Conservation (phyloP, 2,329 filamentous ascomycete species). For the Phaeosphaeria sp. region DNA sequence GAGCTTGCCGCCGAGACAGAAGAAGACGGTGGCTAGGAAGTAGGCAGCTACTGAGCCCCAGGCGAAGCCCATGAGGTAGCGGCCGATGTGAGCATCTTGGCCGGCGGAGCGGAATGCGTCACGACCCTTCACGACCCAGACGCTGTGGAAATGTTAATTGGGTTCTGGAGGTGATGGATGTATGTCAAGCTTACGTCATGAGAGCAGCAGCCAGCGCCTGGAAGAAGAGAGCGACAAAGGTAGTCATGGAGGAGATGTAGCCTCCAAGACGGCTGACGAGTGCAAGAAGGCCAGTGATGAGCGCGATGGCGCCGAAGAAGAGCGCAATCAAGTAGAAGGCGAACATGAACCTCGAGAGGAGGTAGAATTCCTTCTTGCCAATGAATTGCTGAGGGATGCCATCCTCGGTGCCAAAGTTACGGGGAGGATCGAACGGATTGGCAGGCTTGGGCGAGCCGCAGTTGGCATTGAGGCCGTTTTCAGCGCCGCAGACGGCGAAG, state of each 20-base stretch:
- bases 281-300: conserved; percentile 73
- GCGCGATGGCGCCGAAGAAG: conserved; percentile 74
- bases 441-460: conserved; percentile 70
- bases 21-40: conserved; percentile 70
- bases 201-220: conserved; percentile 70
- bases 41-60: conserved; percentile 75
- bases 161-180: not conserved
- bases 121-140: conserved; percentile 73
- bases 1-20: conserved; percentile 67
- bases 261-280: conserved; percentile 75
- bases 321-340: conserved; percentile 87
- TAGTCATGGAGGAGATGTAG: conserved; percentile 67
- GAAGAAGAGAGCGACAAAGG: conserved; percentile 71
- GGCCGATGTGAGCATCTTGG: conserved; percentile 67
- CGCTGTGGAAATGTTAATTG: conserved; percentile 49
- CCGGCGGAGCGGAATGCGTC: conserved; percentile 66
- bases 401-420: conserved; percentile 65
- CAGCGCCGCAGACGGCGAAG: conserved; percentile 78
- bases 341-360: conserved; percentile 91
- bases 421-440: conserved; percentile 69
- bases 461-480: conserved; percentile 61
- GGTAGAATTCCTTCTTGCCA: conserved; percentile 72
- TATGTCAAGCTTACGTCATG: conserved; percentile 71
- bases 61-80: conserved; percentile 76
- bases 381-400: conserved; percentile 64